Evolutionary conservation across 176 grass and related monocot species (phyloP), one percentile per base, ranked within the genome.

Genomic region (Thalia dealbata): DNA sequence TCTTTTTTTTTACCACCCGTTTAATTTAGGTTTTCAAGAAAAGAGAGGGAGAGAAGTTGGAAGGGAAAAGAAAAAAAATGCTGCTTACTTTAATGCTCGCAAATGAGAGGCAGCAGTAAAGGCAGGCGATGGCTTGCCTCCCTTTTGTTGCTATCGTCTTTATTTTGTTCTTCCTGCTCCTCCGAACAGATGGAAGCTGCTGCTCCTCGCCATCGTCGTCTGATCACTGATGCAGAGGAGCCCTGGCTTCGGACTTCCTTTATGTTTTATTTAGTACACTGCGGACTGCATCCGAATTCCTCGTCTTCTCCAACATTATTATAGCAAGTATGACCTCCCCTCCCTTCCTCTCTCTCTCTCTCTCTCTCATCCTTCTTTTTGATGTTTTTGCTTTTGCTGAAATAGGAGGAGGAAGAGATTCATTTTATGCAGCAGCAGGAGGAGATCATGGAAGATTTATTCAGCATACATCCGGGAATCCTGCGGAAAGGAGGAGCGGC

Each of bases 401-500:
- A 48, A 7, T 48, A 48, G 45, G 11, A 48, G 45, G 45, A 48
- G 45, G 11, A n/a, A n/a, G n/a, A n/a, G n/a, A n/a, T n/a, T 38
- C 2, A 7, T 62, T 62, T 26, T 27, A 6, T 27, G 21, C 9
- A 23, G 21, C 10, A 11, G 21, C 10, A 9, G 18, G 10, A 21
- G n/a, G n/a, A 48, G 10, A 75, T 44, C 35, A 91, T 96, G 89
- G 92, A 96, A 76, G 91, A 96, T 91, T 81, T 96, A 75, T 96
- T 88, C 85, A 91, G 88, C 76, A 96, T 96, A 67, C 91, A 96
- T 64, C 91, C 91, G 22, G 91, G 85, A 62, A 86, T 91, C 78
- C 77, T 80, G 50, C 82, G 76, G 55, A 75, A 52, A 63, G 84
- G 56, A 43, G 80, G 70, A 6, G 64, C 79, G 21, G 63, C 59